These are phyloP conservation scores for Kuraishia capsulata DNA, from an alignment of 805 yeast genomes.

Conservation along the genomic window DNA sequence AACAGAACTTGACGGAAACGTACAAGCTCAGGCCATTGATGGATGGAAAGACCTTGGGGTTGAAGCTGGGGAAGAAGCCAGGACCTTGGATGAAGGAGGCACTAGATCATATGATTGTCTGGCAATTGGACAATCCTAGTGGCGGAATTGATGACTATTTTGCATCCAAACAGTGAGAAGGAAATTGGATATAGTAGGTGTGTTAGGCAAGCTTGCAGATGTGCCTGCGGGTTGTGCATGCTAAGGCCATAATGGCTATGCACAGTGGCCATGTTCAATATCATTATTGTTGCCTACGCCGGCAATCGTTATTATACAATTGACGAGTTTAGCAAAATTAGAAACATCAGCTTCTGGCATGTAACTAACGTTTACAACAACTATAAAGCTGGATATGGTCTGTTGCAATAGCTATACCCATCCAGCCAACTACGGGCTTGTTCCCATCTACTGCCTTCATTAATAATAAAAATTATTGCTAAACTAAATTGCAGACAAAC, in stretches of 20 bases:
- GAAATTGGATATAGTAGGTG: background rate
- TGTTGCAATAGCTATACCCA: too few relatives aligned
- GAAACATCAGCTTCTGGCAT: too few relatives aligned
- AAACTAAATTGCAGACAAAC: background rate
- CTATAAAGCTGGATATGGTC: too few relatives aligned
- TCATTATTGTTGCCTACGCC: too few relatives aligned
- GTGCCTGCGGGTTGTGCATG: background rate
- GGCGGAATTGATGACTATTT: slow-evolving; percentile 7
- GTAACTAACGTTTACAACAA: too few relatives aligned
- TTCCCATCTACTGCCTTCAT: too few relatives aligned
- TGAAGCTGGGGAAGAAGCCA: slow-evolving; percentile 46
- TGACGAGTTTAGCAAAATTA: too few relatives aligned
- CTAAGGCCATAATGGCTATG: background rate
- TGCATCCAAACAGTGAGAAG: too few relatives aligned
- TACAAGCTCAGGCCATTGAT: slow-evolving; percentile 52
- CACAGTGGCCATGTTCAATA: background rate
- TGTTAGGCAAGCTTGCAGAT: too few relatives aligned
- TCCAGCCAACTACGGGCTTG: too few relatives aligned
- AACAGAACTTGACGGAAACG: slow-evolving; percentile 29
- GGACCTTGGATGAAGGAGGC: slow-evolving; percentile 80
- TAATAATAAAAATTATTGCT: background rate
- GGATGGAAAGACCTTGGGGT: slow-evolving; percentile 64
- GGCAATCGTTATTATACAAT: too few relatives aligned
- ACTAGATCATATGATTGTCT: slow-evolving; percentile 45
- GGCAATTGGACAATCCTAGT: slow-evolving; percentile 74